phyloP scores from a whole-genome alignment of 306 rosid species.

The Adenanthera pavonina region DNA sequence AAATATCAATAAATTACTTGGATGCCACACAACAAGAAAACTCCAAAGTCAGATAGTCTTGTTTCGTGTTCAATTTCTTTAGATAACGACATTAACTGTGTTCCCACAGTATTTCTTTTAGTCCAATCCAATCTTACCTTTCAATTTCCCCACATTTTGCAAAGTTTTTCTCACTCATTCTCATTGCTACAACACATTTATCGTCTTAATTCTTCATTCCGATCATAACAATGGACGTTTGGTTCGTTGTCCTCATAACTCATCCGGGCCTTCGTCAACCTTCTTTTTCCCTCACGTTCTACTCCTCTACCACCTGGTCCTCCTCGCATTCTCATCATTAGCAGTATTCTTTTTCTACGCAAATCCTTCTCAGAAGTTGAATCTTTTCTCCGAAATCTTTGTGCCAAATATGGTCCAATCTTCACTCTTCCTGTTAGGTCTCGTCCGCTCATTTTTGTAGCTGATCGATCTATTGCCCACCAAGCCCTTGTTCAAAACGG shows the following conservation, averaged over 20 bases:
- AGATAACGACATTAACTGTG: not conserved
- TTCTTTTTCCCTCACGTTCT: not conserved
- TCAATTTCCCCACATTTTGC: not conserved
- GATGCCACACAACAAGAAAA: not conserved
- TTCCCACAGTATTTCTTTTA: not conserved
- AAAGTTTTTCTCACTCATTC: not conserved
- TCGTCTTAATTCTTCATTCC: not conserved
- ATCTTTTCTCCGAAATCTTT: not conserved
- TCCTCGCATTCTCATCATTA: not conserved
- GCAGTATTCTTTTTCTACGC: not conserved
- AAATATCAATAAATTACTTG: not conserved
- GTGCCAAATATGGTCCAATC: conserved; percentile 14
- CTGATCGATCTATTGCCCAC: not conserved
- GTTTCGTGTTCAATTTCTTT: not conserved
- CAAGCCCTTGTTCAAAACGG: not conserved
- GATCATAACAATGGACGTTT: not conserved
- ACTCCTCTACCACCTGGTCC: not conserved
- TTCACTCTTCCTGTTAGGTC: not conserved
- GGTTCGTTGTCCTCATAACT: not conserved
- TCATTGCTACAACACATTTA: not conserved
- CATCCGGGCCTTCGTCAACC: not conserved
- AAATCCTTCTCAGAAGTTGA: not conserved
- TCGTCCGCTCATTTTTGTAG: not conserved
- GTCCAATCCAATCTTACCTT: not conserved
- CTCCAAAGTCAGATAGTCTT: not conserved